phyloP scores from a whole-genome alignment of 1,284 basidiomycete genomes.

The Puccinia polysora region DNA sequence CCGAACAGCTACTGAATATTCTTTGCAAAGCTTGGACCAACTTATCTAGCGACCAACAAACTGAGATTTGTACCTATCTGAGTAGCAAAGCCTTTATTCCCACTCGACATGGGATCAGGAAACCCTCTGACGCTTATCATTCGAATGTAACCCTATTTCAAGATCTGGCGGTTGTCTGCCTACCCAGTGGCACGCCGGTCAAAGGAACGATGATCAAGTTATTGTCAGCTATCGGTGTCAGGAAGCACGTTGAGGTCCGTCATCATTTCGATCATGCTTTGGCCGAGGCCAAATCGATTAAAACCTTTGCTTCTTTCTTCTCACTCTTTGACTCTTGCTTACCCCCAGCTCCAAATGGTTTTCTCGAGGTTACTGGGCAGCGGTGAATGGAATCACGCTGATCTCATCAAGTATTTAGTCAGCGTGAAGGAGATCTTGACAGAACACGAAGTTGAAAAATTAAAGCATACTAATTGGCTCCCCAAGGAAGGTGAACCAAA shows the following conservation, averaged over 20 bases:
- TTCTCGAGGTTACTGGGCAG: conserved; percentile 55
- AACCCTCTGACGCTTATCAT: conserved; percentile 78
- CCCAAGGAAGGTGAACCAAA: conserved; percentile 60
- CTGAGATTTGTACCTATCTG: conserved; percentile 62
- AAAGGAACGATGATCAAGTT: conserved; percentile 75
- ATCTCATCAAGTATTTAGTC: conserved; percentile 75
- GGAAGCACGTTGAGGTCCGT: conserved; percentile 69
- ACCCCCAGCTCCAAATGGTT: conserved; percentile 53
- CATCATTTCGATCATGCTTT: neutral
- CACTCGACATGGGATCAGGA: conserved; percentile 67
- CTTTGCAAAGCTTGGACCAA: conserved; percentile 73
- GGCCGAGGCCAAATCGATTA: neutral
- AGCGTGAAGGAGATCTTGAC: conserved; percentile 71
- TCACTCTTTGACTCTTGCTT: conserved; percentile 74
- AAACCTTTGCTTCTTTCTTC: conserved; percentile 51
- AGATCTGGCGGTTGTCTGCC: conserved; percentile 74
- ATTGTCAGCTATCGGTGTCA: conserved; percentile 72
- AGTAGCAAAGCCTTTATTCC: conserved; percentile 71
- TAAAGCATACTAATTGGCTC: conserved; percentile 76
- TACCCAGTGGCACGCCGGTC: conserved; percentile 65
- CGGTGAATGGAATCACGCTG: conserved; percentile 55
- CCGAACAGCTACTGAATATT: conserved; percentile 72
- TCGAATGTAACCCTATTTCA: conserved; percentile 78
- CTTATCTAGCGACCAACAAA: conserved; percentile 61
- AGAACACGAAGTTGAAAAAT: conserved; percentile 64